These are phyloP conservation scores for Pittosporum tobira DNA, from an alignment of 129 eudicot species.

Conservation along the genomic window DNA sequence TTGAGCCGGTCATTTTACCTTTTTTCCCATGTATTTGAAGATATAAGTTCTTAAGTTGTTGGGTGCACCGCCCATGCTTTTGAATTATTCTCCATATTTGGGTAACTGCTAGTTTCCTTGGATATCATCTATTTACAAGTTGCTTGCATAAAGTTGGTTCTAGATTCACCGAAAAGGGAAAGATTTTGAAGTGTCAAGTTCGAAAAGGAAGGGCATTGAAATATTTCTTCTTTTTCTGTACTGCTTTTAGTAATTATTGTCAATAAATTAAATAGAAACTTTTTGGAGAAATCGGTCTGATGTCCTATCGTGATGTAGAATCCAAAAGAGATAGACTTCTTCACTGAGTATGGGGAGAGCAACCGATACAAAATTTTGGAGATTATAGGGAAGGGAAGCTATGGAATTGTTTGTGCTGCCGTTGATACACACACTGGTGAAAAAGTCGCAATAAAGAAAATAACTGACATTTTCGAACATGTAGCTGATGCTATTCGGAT, in stretches of 20 bases:
- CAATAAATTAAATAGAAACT: not conserved
- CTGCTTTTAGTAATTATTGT: no score
- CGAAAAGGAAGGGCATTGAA: no score
- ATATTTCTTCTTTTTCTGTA: not conserved
- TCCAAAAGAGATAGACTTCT: constrained; percentile 71
- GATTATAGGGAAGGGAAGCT: constrained; percentile 90
- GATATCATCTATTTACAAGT: no score
- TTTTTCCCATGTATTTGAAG: not conserved
- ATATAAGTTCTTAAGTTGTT: not conserved
- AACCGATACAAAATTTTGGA: constrained; percentile 86
- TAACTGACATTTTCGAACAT: constrained; percentile 77
- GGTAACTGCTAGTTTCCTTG: not conserved
- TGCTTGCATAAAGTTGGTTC: no score
- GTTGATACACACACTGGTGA: constrained; percentile 90
- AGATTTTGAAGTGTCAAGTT: no score
- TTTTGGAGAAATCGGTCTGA: not conserved
- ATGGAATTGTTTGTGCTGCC: constrained; percentile 95
- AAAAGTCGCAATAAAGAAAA: constrained; percentile 89
- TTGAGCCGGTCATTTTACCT: not conserved
- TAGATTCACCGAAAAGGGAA: no score
- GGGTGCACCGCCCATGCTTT: not conserved
- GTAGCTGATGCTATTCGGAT: constrained; percentile 84
- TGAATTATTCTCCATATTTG: not conserved
- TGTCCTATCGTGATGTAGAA: constrained; percentile 32
- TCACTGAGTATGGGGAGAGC: constrained; percentile 81